A percentile compares a stretch with the other conserved stretches of the same genome.
Conservation (phyloP, 257 asterid genomes). For the Cinchona pubescens region DNA sequence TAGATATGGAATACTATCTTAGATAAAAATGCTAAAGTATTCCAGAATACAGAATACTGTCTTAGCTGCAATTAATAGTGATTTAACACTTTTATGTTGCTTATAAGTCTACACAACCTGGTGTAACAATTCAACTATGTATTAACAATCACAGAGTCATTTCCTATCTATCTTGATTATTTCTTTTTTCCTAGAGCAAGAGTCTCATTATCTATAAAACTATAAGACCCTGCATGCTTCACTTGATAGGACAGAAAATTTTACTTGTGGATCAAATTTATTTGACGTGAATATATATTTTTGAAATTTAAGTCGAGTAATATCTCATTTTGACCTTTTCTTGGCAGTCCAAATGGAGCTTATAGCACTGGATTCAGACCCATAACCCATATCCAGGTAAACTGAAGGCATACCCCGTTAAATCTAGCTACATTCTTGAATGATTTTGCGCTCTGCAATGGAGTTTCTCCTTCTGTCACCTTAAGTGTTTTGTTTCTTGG, state of each 20-base stretch:
- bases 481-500: too few species aligned
- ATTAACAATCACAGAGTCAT: not conserved
- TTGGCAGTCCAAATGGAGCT: conserved; percentile 92
- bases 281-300: conserved; percentile 6
- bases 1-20: too few species aligned
- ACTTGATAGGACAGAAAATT: not conserved
- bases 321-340: conserved; percentile 15
- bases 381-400: conserved; percentile 99
- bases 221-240: not conserved
- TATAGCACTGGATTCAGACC: conserved; percentile 96
- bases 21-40: too few species aligned
- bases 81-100: too few species aligned
- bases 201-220: not conserved
- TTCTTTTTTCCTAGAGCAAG: not conserved
- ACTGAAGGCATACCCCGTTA: conserved; percentile 44
- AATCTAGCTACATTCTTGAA: conserved; percentile 13
- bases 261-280: conserved; percentile 7
- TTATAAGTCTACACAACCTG: too few species aligned
- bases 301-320: conserved; percentile 12
- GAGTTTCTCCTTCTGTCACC: not conserved
- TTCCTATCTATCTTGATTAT: not conserved
- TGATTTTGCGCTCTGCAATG: conserved; percentile 1
- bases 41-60: too few species aligned
- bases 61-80: too few species aligned
- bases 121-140: not conserved